These are phyloP conservation scores for Cryptosporidium sp. DNA, from an alignment of 169 alveolate species.

Conservation along the genomic window DNA sequence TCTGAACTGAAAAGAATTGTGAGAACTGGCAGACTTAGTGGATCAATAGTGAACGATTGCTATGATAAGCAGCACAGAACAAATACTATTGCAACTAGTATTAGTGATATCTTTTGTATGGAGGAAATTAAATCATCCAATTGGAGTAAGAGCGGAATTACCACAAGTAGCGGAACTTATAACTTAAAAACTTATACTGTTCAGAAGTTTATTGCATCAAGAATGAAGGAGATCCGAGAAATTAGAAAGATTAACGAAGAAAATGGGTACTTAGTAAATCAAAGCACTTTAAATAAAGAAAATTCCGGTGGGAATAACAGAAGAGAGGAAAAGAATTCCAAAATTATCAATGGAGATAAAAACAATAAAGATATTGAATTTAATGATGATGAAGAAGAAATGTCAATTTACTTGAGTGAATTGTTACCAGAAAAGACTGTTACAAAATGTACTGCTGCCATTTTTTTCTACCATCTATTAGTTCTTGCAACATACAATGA, in stretches of 20 bases:
- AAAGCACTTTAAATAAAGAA: neutral
- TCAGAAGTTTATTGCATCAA: conserved; percentile 36
- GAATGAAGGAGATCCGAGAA: conserved; percentile 45
- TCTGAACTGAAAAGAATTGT: neutral
- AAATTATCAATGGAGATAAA: too few species aligned
- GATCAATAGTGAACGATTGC: neutral
- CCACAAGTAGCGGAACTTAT: conserved; percentile 61
- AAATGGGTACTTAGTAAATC: neutral
- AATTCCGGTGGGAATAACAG: neutral
- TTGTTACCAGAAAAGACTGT: conserved; percentile 28
- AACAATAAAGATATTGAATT: neutral
- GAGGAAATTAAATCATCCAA: conserved; percentile 39
- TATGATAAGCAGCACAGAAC: neutral
- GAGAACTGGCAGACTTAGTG: conserved; percentile 3
- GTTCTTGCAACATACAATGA: conserved; percentile 59
- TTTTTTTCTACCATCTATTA: conserved; percentile 36
- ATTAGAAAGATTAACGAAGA: conserved; percentile 18
- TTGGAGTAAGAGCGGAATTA: conserved; percentile 63
- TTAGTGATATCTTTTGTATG: conserved; percentile 8
- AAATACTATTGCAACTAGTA: conserved; percentile 9
- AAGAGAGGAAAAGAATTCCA: neutral
- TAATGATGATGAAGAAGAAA: neutral
- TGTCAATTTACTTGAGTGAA: conserved; percentile 22
- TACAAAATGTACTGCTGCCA: conserved; percentile 52
- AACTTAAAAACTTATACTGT: conserved; percentile 57